These are phyloP conservation scores for Coniochaeta pulveracea DNA, from an alignment of 2,329 filamentous ascomycete genomes.

Conservation along the genomic window DNA sequence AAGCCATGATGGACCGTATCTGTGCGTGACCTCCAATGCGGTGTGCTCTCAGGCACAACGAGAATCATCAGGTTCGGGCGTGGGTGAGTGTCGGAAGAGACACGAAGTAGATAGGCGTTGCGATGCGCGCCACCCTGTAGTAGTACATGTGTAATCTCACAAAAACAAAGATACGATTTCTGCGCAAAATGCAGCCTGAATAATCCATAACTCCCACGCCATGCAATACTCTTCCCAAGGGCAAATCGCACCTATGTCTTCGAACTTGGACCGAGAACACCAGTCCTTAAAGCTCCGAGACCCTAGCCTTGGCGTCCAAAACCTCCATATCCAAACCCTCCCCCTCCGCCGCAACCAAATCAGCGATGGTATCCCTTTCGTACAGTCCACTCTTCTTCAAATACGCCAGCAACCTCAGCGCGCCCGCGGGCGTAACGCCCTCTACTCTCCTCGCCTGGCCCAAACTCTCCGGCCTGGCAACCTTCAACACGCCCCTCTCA, in stretches of 20 bases:
- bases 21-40: neutral
- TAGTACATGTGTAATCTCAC: too few species aligned
- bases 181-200: too few species aligned
- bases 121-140: too few species aligned
- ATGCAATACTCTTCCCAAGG: too few species aligned
- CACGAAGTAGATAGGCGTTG: too few species aligned
- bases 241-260: too few species aligned
- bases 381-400: slow-evolving; percentile 31
- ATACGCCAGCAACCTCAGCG: slow-evolving; percentile 48
- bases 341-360: slow-evolving; percentile 4
- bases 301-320: slow-evolving; percentile 27
- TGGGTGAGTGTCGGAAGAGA: too few species aligned
- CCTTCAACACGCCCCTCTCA: slow-evolving; percentile 60
- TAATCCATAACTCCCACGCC: too few species aligned
- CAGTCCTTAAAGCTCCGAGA: slow-evolving; percentile 24
- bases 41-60: neutral
- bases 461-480: slow-evolving; percentile 68
- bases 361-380: neutral
- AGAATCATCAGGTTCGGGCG: too few species aligned
- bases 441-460: slow-evolving; percentile 84
- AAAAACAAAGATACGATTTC: too few species aligned
- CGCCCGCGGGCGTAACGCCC: slow-evolving; percentile 55
- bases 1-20: neutral
- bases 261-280: too few species aligned
- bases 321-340: slow-evolving; percentile 23